Base-by-base conservation (phyloP, 805 yeast species). In the Cyberlindnera meyerae region DNA sequence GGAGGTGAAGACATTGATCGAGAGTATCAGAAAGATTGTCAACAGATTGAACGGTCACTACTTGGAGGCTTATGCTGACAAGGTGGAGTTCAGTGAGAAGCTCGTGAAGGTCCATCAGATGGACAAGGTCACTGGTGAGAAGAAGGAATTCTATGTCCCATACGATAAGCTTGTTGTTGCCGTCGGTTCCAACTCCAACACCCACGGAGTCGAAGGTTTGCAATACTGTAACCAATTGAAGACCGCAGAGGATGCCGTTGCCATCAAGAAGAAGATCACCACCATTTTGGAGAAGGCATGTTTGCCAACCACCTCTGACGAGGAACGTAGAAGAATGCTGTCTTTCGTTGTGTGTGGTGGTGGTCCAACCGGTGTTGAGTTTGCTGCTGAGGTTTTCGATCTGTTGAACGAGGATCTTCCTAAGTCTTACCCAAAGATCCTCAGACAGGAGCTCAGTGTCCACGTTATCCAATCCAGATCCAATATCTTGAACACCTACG, bases 351-450 rank as follows among this genome's bases (percentile, higher is more conserved):
- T 79, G 24, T 78, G 84, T 56, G 86, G 86, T 43, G 86, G 85
- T 42, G 86, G 86, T 29, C 84, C 86, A 37, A 79, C 86, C 1
- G 86, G 86, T 48, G 82, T 77, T 24, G 86, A 79, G 54, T 71
- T 79, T 49, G 86, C 87, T 21, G 83, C 86, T 22, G 87, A 79
- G 57, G 71, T 79, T 20, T 77, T 65, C 47, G 87, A 79, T 50
- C 56, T 79, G 48, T 62, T 79, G 53, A 77, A 78, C 52, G 85
- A 79, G 56, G 86, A 79, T 53, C 58, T 79, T 48, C 65, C 69
- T 30, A 66, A 70, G 38, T 57, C 65, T 35, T 79, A 73, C 58
- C 86, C 86, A 38, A 68, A 68, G 48, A 65, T 79, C 33, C 58
- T 79, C 32, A 67, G 82, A 58, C 81, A 77, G 51, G 73, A 75